Base-by-base conservation (phyloP, 345 rosid species). In the Melaleuca quinquenervia region DNA sequence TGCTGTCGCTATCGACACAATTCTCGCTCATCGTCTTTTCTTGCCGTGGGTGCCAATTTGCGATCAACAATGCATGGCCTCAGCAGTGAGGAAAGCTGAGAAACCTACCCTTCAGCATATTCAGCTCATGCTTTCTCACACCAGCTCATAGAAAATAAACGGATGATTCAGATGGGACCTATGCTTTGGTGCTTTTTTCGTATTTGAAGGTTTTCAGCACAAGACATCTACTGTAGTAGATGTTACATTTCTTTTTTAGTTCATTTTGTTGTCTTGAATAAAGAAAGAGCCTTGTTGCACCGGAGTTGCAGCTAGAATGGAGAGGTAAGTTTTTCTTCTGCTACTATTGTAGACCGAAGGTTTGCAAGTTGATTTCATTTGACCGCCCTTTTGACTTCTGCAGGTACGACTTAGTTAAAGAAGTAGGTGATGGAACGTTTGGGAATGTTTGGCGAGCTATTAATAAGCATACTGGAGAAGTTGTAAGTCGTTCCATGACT, bases 401-500 rank as follows among this genome's bases (percentile, higher is more conserved):
- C 74, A 86, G 87, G 84, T 86, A 82, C 60, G 45, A 51, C 26
- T 49, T 86, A 22, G 91, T 93, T 82, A 94, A 92, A 91, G 98
- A 95, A 90, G 96, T 96, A 85, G 99, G 99, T 89, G 96, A 94
- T 87, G 99, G 99, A 88, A 92, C 98, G 13, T 95, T 94, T 93
- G 99, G 99, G 87, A 94, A 87, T 90, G 99, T 96, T 56, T 93
- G 96, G 95, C 95, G 94, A 83, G 98, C 96, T 50, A 89, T 93
- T 85, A 86, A 92, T 90, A 94, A 91, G 89, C 92, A 90, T 76
- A 88, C 96, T 82, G 95, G 98, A 85, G 99, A 96, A 94, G 91
- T 92, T 86, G 99, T 96, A 90, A 90, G 97, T 91, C 50, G n/a
- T 14, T 36, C 24, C 18, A 3, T n/a, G 36, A 29, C 75, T 54